Percentiles rank a stretch among this genome's conserved stretches.
These are phyloP conservation scores for Collybia sordida DNA, from an alignment of 768 basidiomycete species.

Conservation along the genomic window DNA sequence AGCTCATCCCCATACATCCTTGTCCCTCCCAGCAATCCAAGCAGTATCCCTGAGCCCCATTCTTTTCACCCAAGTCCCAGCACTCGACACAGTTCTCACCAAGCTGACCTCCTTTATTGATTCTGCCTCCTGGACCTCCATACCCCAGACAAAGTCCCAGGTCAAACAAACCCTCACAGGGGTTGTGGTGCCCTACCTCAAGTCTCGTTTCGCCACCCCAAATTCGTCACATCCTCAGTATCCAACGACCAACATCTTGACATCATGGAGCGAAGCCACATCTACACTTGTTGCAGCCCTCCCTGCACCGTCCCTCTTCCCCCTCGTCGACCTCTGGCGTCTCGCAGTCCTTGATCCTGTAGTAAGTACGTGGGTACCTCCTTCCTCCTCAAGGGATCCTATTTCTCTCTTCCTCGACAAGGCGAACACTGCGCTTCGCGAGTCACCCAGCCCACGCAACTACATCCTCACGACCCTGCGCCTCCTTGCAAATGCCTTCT, in stretches of 20 bases:
- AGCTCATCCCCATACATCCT: conserved; percentile 76
- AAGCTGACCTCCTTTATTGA: conserved; percentile 71
- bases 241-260: conserved; percentile 38
- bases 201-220: conserved; percentile 46
- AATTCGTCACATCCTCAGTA: conserved; percentile 21
- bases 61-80: conserved; percentile 70
- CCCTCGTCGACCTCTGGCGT: conserved; percentile 81
- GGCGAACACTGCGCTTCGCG: conserved; percentile 9
- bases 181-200: conserved; percentile 63
- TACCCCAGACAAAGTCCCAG: conserved; percentile 27
- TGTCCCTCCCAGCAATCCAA: conserved; percentile 60
- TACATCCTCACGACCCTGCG: conserved; percentile 66
- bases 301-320: conserved; percentile 63
- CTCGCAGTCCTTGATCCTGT: conserved; percentile 68
- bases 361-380: conserved; percentile 50
- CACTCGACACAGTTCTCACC: conserved; percentile 56
- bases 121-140: conserved; percentile 33
- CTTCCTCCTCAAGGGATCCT: conserved; percentile 36
- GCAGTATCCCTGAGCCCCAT: conserved; percentile 73
- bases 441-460: conserved; percentile 38
- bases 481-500: conserved; percentile 68
- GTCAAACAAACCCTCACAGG: conserved; percentile 50
- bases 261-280: conserved; percentile 50
- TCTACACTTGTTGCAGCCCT: conserved; percentile 43
- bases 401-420: conserved; percentile 47